Base-by-base conservation (phyloP, 2,329 filamentous ascomycete species). In the Xylariaceae sp. region DNA sequence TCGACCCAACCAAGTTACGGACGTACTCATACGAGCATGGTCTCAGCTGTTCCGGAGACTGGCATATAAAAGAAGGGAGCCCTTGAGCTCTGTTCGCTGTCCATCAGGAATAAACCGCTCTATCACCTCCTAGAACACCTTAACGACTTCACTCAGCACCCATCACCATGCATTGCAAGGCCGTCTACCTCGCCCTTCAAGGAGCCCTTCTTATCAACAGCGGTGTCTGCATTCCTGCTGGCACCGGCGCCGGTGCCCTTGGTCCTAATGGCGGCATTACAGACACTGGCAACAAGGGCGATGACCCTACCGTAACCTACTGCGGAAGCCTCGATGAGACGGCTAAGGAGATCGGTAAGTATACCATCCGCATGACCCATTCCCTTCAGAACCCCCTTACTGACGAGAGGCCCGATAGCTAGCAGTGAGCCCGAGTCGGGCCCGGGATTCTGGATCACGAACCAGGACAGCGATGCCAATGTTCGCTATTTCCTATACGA, bases 401-500 rank as follows among this genome's bases (percentile, higher is more conserved):
- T 13, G 4, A 12, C 26, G 16, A n/a, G 3, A 26, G 22, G 6
- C 11, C 22, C 6, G 11, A 26, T 22, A 49, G 46, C 32, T 17
- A 26, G 22, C 22, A 46, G 51, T 15, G 50, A 54, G n/a, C 18
- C 43, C 1, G 44, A 45, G 24, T 40, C 43, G 3, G 56, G 55
- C 16, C 50, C 52, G 0, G 56, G 55, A 2, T 44, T 59, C 33
- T 47, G 48, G 36, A 45, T 59, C 19, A 50, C 45, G 7, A 56
- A 59, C 37, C 35, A 42, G 3, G 56, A 59, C 35, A 45, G 38
- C n/a, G 42, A 39, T 19, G 19, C 44, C 9, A 51, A 48, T 17
- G 43, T 33, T 13, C 36, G 45, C n/a, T 57, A 50, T 44, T 57
- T 56, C 33, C 32, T 59, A 3, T 52, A 56, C 42, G 56, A 59